Base-by-base conservation (phyloP, 331 rosid species). In the Dryas integrifolia region DNA sequence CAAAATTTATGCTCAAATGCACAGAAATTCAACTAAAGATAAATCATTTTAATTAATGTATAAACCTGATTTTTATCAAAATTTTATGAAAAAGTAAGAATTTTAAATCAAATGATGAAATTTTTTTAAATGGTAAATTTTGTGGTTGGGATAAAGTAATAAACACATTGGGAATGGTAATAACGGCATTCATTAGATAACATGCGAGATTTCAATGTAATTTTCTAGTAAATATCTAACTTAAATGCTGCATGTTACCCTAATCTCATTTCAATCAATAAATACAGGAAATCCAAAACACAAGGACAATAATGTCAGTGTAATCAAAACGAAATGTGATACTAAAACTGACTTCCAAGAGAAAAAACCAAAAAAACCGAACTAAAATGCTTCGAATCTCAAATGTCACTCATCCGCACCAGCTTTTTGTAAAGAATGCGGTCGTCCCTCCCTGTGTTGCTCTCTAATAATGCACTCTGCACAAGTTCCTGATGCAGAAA, bases 401-500 rank as follows among this genome's bases (percentile, higher is more conserved):
- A 86, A 70, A 86, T 52, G 47, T 75, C 89, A 43, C 18, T 73
- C 91, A 88, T 86, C 74, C 96, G 90, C 68, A 85, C 96, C 73
- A 95, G 86, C 89, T 95, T 95, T 16, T 75, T 78, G 80, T 95
- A 95, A 58, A 95, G 97, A 69, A 95, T 91, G 51, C 88, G 88
- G 48, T 91, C 96, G 14, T 95, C 97, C 86, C 98, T 86, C 48
- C 96, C 98, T 0, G 96, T 95, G 84, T 87, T 95, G 86, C 92
- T 91, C 87, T 95, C 97, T 75, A 94, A 81, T 77, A 95, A 83
- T 64, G 97, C 98, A 83, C 97, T 95, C 75, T 91, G 98, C 53
- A 91, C 98, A 52, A 95, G 98, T 75, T 92, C 98, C 98, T 95
- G 91, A 67, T 65, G 80, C 11, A 63, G 68, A 40, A 4, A 61